Evolutionary conservation across 2,329 filamentous ascomycete species (phyloP).

Genomic region (Pyrenochaeta sp.): DNA sequence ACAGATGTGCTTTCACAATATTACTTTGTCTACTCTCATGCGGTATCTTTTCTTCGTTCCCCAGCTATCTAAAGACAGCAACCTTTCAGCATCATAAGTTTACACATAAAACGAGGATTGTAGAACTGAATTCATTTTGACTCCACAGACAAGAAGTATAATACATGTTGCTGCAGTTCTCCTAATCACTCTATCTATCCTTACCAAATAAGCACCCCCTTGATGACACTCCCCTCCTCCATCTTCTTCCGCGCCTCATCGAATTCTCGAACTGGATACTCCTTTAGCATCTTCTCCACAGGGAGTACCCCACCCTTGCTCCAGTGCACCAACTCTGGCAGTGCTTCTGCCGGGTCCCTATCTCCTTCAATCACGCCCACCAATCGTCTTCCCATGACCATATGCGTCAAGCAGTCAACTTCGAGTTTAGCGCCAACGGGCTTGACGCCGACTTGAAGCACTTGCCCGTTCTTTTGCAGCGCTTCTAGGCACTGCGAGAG

Average conservation of each 20-base stretch:
- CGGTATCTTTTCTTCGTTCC: too few relatives aligned
- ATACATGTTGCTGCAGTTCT: neutral
- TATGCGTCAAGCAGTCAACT: slow-evolving; percentile 20
- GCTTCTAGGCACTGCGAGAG: slow-evolving; percentile 23
- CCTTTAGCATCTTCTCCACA: slow-evolving; percentile 21
- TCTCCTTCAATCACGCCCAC: slow-evolving; percentile 25
- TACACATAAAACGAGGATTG: too few relatives aligned
- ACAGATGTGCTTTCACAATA: too few relatives aligned
- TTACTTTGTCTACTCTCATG: too few relatives aligned
- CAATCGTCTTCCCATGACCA: slow-evolving; percentile 20
- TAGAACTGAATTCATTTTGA: too few relatives aligned
- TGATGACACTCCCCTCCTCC: slow-evolving; percentile 23
- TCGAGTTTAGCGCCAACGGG: slow-evolving; percentile 26
- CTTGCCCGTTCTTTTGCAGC: slow-evolving; percentile 21
- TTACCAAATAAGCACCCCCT: slow-evolving; percentile 21
- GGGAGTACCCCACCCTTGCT: slow-evolving; percentile 14
- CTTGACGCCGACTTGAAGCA: slow-evolving; percentile 24
- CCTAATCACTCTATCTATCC: neutral
- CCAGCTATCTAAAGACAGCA: too few relatives aligned
- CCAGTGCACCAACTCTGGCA: slow-evolving; percentile 24
- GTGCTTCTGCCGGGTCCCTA: slow-evolving; percentile 19
- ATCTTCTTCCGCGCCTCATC: slow-evolving; percentile 19
- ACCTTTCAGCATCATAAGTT: too few relatives aligned
- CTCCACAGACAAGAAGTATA: too few relatives aligned
- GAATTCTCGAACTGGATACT: slow-evolving; percentile 14